These are phyloP conservation scores for Mediolabrus comicus DNA, from an alignment of 108 stramenopile species.

Conservation along the genomic window DNA sequence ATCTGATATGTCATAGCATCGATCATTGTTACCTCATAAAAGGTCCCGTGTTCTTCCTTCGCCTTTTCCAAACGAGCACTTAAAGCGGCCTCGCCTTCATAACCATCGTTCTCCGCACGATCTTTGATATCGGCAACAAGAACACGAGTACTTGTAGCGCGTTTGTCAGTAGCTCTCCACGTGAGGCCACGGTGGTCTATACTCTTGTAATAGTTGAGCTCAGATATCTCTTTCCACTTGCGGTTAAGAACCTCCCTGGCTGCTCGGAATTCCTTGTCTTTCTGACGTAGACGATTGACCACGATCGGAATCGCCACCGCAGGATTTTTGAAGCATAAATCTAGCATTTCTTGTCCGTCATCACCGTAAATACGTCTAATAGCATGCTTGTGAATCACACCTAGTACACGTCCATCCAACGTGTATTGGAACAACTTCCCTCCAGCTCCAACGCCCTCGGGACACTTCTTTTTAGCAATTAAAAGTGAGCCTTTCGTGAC, in stretches of 20 bases:
- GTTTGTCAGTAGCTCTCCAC: constrained; percentile 83
- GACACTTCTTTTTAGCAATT: not conserved
- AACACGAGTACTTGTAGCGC: constrained; percentile 80
- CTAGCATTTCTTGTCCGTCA: constrained; percentile 89
- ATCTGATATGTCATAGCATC: constrained; percentile 45
- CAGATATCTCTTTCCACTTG: constrained; percentile 87
- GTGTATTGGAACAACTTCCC: constrained; percentile 75
- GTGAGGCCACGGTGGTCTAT: constrained; percentile 86
- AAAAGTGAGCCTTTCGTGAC: constrained; percentile 19
- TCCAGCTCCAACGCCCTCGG: constrained; percentile 56
- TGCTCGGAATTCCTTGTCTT: constrained; percentile 88
- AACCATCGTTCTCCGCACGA: constrained; percentile 71
- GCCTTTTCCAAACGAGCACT: constrained; percentile 77
- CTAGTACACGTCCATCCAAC: constrained; percentile 83
- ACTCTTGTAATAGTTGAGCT: constrained; percentile 84
- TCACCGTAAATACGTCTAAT: constrained; percentile 97
- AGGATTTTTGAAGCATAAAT: constrained; percentile 94
- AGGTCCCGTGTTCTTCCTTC: constrained; percentile 84
- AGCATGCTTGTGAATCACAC: constrained; percentile 91
- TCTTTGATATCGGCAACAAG: constrained; percentile 86
- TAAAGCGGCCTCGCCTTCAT: constrained; percentile 71
- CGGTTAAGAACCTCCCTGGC: constrained; percentile 84
- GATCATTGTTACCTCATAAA: constrained; percentile 85
- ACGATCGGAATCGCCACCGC: constrained; percentile 94
- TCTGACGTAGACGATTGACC: constrained; percentile 95